Conservation (phyloP, 305 asterid species). For the Caryopteris hybrid region DNA sequence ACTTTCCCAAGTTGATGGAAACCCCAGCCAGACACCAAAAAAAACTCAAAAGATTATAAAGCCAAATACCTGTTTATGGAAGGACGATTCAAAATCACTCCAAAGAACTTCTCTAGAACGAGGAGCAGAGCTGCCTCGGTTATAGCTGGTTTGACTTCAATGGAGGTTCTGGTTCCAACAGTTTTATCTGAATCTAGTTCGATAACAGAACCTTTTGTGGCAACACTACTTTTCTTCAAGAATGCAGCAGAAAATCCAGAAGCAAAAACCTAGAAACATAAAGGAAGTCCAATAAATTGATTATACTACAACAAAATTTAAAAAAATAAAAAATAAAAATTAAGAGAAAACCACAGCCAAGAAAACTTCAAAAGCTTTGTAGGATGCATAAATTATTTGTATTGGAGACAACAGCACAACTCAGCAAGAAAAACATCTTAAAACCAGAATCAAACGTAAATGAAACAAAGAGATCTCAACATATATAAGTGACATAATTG, state of each 20-base stretch:
- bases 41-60: neutral
- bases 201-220: constrained; percentile 51
- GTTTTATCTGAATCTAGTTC: constrained; percentile 28
- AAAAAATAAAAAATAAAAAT: neutral
- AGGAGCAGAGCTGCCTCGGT: constrained; percentile 65
- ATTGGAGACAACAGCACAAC: neutral
- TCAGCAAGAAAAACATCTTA: neutral
- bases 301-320: neutral
- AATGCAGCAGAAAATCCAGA: constrained; percentile 93
- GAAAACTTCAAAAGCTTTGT: neutral
- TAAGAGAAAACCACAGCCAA: neutral
- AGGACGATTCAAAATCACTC: constrained; percentile 68
- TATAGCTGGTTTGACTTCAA: constrained; percentile 62
- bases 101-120: constrained; percentile 67
- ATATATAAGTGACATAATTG: no score
- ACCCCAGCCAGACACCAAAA: neutral
- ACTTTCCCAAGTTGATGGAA: neutral
- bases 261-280: constrained; percentile 67
- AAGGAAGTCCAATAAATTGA: neutral
- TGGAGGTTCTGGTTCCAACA: constrained; percentile 39
- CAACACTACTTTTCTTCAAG: constrained; percentile 75
- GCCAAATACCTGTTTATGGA: constrained; percentile 57
- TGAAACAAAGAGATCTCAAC: no score
- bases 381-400: neutral
- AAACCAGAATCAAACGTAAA: neutral